Evolutionary conservation across 768 basidiomycete species (phyloP), one percentile per base, ranked within the genome.

Genomic region (Megacollybia marginata): DNA sequence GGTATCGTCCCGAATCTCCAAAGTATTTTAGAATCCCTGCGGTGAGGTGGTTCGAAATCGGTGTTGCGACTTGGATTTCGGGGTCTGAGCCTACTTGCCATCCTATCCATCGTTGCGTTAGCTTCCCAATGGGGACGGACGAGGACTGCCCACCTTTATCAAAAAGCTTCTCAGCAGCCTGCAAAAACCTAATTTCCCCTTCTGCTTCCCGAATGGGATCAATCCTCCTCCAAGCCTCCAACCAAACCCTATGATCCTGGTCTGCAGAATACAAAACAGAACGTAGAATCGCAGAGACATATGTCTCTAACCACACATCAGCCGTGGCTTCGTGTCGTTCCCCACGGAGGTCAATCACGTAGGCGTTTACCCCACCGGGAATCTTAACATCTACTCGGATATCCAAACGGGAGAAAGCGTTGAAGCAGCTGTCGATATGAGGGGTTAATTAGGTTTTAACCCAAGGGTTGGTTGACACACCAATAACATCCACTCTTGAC

Each of bases 31-130:
- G 79, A 56, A 98, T 79, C 0, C 89, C 95, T 10, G 92, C 86
- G 0, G 92, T 94, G 19, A 99, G 77, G 63, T 98, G 96, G 63
- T 99, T 99, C 19, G 93, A 94, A 5, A 96, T 92, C 28, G 92
- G 75, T 2, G 93, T 95, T 1, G 96, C 96, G 12, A 99, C 95
- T 62, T 99, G 96, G 19, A 98, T 95, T 66, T 99, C 96, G 0
- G 96, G 96, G 55, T 98, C 96, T 0, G 93, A 96, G 2, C 95
- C 96, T 8, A 98, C 88, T 62, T 96, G 94, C 96, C 96, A 98
- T 33, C 95, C 93, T 94, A 55, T 8, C 31, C 9, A n/a, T n/a
- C 9, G 13, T 20, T 44, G 6, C 5, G 46, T 48, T 10, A 51
- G 34, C 38, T 32, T 5, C 33, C 42, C 10, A 50, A 32, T 9